Evolutionary conservation across 169 alveolate genomes (phyloP).

Genomic region (Cryptosporidium andersoni): DNA sequence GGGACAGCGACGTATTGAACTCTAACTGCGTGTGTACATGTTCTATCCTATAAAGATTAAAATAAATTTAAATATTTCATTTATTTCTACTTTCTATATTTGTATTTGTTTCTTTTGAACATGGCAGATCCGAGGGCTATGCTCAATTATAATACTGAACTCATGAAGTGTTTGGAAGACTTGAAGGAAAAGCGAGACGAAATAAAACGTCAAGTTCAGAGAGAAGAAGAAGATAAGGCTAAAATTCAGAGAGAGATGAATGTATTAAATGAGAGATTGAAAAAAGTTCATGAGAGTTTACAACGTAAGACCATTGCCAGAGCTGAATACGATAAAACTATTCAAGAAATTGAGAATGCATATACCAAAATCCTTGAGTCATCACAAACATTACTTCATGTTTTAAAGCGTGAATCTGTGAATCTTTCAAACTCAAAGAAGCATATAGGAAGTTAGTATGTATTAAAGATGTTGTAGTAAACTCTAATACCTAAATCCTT

Average conservation of each 20-base stretch:
- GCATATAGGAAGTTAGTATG: neutral
- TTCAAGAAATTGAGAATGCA: slow-evolving; percentile 91
- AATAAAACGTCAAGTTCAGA: slow-evolving; percentile 83
- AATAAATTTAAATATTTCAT: too few relatives aligned
- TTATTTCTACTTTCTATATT: too few relatives aligned
- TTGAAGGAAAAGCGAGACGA: slow-evolving; percentile 88
- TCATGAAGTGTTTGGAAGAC: slow-evolving; percentile 88
- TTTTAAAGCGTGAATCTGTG: slow-evolving; percentile 86
- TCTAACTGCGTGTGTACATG: neutral
- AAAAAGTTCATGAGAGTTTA: slow-evolving; percentile 83
- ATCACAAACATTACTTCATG: slow-evolving; percentile 90
- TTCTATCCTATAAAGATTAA: neutral
- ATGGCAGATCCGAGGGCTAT: slow-evolving; percentile 73
- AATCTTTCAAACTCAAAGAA: slow-evolving; percentile 80
- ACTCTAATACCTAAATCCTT: neutral
- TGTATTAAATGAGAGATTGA: slow-evolving; percentile 80
- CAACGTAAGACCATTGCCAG: slow-evolving; percentile 86
- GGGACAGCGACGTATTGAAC: slow-evolving; percentile 57
- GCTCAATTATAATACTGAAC: slow-evolving; percentile 88
- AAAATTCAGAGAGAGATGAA: slow-evolving; percentile 84
- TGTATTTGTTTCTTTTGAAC: neutral
- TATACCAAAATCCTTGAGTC: slow-evolving; percentile 90
- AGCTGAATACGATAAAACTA: slow-evolving; percentile 91
- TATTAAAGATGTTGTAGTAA: neutral
- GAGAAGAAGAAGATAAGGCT: slow-evolving; percentile 86